Evolutionary conservation across 306 rosid genomes (phyloP).

Genomic region (Begonia loranthoides): DNA sequence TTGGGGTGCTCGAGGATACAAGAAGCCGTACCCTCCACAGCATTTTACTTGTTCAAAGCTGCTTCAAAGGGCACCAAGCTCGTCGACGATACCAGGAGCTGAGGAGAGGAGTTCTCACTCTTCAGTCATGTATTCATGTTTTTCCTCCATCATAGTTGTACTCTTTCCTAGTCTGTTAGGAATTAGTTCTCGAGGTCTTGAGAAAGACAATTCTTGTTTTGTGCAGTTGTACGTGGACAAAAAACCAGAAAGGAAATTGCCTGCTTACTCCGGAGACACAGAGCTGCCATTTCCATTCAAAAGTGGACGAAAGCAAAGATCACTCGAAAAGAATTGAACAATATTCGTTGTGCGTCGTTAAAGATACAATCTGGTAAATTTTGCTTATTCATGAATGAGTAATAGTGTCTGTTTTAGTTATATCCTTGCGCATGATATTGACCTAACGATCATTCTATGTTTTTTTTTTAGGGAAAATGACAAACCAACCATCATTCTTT

Average conservation of each 20-base stretch:
- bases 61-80: conserved; percentile 86
- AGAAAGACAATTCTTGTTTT: too few relatives aligned
- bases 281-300: conserved; percentile 69
- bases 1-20: conserved; percentile 95
- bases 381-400: too few relatives aligned
- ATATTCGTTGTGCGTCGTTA: conserved; percentile 43
- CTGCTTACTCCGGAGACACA: conserved; percentile 43
- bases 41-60: conserved; percentile 85
- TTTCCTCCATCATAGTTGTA: background rate
- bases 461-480: too few relatives aligned
- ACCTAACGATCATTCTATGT: too few relatives aligned
- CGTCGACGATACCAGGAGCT: conserved; percentile 56
- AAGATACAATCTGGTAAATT: conserved; percentile 65
- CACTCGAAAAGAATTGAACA: conserved; percentile 34
- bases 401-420: too few relatives aligned
- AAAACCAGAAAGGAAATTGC: conserved; percentile 58
- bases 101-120: conserved; percentile 48
- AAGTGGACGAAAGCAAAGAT: conserved; percentile 40
- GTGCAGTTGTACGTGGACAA: conserved; percentile 70
- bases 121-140: conserved; percentile 66
- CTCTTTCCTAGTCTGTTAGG: too few relatives aligned
- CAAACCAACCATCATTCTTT: too few relatives aligned
- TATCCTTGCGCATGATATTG: too few relatives aligned
- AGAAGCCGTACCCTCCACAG: conserved; percentile 92
- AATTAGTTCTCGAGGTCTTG: too few relatives aligned